Percentiles rank a stretch among this genome's conserved stretches.
phyloP scores from a whole-genome alignment of 345 rosid genomes.

The Rubroshorea leprosula region DNA sequence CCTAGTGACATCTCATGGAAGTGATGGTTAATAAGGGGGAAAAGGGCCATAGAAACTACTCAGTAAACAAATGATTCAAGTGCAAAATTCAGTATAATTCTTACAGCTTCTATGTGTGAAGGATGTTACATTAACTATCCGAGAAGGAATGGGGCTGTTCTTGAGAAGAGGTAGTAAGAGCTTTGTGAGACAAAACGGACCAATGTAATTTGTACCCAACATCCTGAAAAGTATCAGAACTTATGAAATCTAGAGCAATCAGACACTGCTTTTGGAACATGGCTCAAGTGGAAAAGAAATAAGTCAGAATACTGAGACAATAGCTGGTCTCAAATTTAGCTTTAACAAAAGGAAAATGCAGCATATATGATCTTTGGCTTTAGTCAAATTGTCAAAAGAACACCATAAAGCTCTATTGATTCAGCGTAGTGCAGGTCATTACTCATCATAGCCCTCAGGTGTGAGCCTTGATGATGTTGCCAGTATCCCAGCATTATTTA shows the following conservation, averaged over 20 bases:
- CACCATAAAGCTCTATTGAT: not conserved
- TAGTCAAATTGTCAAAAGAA: not conserved
- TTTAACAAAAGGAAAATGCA: conserved; percentile 5
- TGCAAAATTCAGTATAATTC: conserved; percentile 5
- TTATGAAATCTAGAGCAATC: not conserved
- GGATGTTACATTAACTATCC: conserved; percentile 85
- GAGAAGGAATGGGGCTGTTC: conserved; percentile 70
- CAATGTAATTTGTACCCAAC: conserved; percentile 80
- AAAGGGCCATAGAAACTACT: too few relatives aligned
- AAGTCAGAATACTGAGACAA: not conserved
- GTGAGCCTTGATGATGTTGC: conserved; percentile 61
- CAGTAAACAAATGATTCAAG: not conserved
- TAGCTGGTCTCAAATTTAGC: not conserved
- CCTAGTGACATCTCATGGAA: too few relatives aligned
- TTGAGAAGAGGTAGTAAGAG: conserved; percentile 70
- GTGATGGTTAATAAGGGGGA: too few relatives aligned
- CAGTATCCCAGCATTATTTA: conserved; percentile 90
- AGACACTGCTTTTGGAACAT: not conserved
- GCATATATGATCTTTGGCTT: not conserved
- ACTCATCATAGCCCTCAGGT: conserved; percentile 78
- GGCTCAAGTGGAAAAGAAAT: not conserved
- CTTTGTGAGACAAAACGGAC: conserved; percentile 65
- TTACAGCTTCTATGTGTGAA: conserved; percentile 82
- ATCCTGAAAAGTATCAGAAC: conserved; percentile 43
- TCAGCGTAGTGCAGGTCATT: conserved; percentile 17